Percentiles rank a stretch among this genome's conserved stretches.
Conservation (phyloP, 179 eudicot species). For the Camellia oleifera region DNA sequence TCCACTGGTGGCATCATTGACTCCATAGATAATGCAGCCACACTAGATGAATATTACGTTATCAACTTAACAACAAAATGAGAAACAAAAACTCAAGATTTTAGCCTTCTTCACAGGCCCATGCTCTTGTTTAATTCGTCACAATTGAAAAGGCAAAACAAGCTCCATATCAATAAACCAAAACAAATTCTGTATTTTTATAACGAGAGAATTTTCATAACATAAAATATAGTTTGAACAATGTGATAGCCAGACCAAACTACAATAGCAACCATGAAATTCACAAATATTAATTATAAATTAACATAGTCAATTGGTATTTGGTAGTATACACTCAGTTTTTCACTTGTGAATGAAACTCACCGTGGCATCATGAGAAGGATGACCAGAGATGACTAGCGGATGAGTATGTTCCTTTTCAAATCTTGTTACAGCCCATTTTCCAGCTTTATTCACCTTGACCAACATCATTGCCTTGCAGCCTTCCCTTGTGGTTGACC, state of each 20-base stretch:
- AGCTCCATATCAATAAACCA: background rate
- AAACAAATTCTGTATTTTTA: background rate
- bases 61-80: background rate
- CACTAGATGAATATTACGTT: background rate
- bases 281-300: background rate
- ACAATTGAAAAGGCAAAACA: background rate
- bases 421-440: conserved; percentile 48
- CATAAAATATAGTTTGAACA: background rate
- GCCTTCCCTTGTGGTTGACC: conserved; percentile 36
- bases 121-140: background rate
- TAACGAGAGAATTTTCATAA: background rate
- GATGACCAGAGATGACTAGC: conserved; percentile 19
- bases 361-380: conserved; percentile 23
- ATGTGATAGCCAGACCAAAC: conserved; percentile 7
- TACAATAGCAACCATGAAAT: background rate
- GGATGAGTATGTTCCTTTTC: conserved; percentile 53
- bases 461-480: conserved; percentile 57
- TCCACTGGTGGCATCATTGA: background rate
- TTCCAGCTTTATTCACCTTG: conserved; percentile 41
- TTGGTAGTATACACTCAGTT: background rate
- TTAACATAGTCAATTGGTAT: background rate
- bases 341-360: background rate
- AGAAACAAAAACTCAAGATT: background rate
- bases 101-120: background rate
- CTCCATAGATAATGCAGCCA: background rate